Percentiles rank a stretch among this genome's conserved stretches.
phyloP scores from a whole-genome alignment of 768 basidiomycete species.

The Tricholoma terreum region DNA sequence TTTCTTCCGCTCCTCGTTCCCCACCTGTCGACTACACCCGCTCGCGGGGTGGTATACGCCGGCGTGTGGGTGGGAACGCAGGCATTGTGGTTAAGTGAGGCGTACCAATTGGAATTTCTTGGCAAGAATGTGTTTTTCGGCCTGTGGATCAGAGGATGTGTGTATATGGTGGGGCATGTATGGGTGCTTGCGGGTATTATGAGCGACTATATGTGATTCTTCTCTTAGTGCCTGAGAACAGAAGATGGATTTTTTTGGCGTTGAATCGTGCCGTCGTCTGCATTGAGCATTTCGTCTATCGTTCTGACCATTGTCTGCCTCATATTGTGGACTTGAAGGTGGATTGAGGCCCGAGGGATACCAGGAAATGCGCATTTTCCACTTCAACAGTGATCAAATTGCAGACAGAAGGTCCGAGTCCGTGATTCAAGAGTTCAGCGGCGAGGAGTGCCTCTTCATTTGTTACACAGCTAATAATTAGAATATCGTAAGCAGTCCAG shows the following conservation, averaged over 20 bases:
- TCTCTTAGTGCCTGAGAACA: neutral
- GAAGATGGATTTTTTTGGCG: neutral
- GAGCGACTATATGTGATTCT: slow-evolving; percentile 18
- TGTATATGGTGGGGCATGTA: slow-evolving; percentile 72
- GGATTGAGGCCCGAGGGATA: neutral
- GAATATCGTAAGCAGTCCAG: too few species aligned
- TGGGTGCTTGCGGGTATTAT: slow-evolving; percentile 77
- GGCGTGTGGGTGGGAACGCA: slow-evolving; percentile 75
- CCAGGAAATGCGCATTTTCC: too few species aligned
- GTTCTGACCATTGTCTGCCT: neutral
- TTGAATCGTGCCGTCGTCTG: neutral
- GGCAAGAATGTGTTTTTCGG: slow-evolving; percentile 68
- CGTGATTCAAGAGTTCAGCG: too few species aligned
- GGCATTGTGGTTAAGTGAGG: slow-evolving; percentile 87
- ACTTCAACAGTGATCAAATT: too few species aligned
- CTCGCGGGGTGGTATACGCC: slow-evolving; percentile 38
- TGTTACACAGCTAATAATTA: too few species aligned
- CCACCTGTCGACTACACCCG: slow-evolving; percentile 48
- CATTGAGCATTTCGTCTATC: neutral
- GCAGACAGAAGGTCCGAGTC: too few species aligned
- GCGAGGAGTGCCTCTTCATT: too few species aligned
- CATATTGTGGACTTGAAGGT: neutral
- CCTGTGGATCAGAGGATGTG: slow-evolving; percentile 76
- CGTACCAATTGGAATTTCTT: slow-evolving; percentile 87
- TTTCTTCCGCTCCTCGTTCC: slow-evolving; percentile 83